Evolutionary conservation across 2,329 filamentous ascomycete genomes (phyloP).

Genomic region (Intubia oerlemansii): DNA sequence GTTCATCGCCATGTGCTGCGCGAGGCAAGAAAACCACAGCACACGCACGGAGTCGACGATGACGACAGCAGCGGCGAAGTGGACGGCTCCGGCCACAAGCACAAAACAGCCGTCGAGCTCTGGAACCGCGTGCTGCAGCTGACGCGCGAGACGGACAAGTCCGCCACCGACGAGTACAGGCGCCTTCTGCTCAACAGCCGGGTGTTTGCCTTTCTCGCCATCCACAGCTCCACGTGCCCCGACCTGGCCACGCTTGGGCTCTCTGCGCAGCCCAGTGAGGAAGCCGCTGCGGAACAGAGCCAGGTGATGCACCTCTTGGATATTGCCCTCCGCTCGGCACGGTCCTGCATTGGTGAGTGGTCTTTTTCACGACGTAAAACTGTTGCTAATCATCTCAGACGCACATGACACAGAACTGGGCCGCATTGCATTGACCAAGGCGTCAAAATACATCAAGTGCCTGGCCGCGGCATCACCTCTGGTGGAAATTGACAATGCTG

Average conservation of each 20-base stretch:
- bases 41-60: too few relatives aligned
- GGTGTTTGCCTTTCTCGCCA: slow-evolving; percentile 42
- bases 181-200: slow-evolving; percentile 19
- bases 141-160: slow-evolving; percentile 1
- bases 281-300: background rate
- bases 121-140: slow-evolving; percentile 6
- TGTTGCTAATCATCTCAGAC: slow-evolving; percentile 15
- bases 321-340: slow-evolving; percentile 11
- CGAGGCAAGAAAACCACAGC: too few relatives aligned
- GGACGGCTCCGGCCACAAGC: background rate
- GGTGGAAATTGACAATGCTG: background rate
- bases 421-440: slow-evolving; percentile 38
- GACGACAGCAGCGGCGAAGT: too few relatives aligned
- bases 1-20: background rate
- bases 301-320: slow-evolving; percentile 2
- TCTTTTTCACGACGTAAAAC: background rate
- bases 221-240: slow-evolving; percentile 21
- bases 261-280: too few relatives aligned
- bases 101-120: slow-evolving; percentile 3
- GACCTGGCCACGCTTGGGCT: background rate
- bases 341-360: slow-evolving; percentile 33
- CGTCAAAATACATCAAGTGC: slow-evolving; percentile 26
- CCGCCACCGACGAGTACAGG: too few relatives aligned
- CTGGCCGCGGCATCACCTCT: background rate
- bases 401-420: slow-evolving; percentile 33